Evolutionary conservation across 2,329 filamentous ascomycete genomes (phyloP).

Genomic region (Alternaria ventricosa): DNA sequence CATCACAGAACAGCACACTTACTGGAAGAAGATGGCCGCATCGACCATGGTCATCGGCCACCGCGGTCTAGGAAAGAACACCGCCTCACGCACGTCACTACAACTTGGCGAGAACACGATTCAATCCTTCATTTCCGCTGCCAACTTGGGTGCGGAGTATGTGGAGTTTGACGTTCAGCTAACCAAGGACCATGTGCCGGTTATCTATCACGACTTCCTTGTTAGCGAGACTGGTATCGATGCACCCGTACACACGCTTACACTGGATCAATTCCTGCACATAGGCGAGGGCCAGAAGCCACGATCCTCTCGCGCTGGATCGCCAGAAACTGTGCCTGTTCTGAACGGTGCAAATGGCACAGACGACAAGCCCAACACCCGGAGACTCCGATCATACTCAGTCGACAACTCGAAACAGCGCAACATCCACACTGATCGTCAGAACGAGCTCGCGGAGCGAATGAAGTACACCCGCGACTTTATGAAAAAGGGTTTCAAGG

Average conservation of each 20-base stretch:
- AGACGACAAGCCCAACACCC: slow-evolving; percentile 22
- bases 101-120: slow-evolving; percentile 97
- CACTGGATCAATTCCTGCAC: slow-evolving; percentile 92
- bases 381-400: slow-evolving; percentile 64
- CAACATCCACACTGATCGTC: slow-evolving; percentile 49
- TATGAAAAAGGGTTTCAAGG: slow-evolving; percentile 94
- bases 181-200: slow-evolving; percentile 97
- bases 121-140: slow-evolving; percentile 92
- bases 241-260: slow-evolving; percentile 93
- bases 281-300: slow-evolving; percentile 68
- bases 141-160: slow-evolving; percentile 82
- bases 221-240: slow-evolving; percentile 98
- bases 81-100: slow-evolving; percentile 79
- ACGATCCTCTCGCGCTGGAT: slow-evolving; percentile 55
- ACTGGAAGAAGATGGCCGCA: slow-evolving; percentile 92
- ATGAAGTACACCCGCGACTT: slow-evolving; percentile 98
- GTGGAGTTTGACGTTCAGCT: slow-evolving; percentile 88
- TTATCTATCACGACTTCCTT: slow-evolving; percentile 98
- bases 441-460: slow-evolving; percentile 73
- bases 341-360: slow-evolving; percentile 22
- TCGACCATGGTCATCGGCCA: slow-evolving; percentile 84
- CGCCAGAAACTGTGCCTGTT: slow-evolving; percentile 45
- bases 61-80: slow-evolving; percentile 84
- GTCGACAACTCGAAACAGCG: slow-evolving; percentile 57
- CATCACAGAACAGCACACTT: slow-evolving; percentile 87